A percentile compares a stretch with the other conserved stretches of the same genome.
Evolutionary conservation across 2,329 filamentous ascomycete species (phyloP).

Genomic region (Paracoccidioides brasiliensis): DNA sequence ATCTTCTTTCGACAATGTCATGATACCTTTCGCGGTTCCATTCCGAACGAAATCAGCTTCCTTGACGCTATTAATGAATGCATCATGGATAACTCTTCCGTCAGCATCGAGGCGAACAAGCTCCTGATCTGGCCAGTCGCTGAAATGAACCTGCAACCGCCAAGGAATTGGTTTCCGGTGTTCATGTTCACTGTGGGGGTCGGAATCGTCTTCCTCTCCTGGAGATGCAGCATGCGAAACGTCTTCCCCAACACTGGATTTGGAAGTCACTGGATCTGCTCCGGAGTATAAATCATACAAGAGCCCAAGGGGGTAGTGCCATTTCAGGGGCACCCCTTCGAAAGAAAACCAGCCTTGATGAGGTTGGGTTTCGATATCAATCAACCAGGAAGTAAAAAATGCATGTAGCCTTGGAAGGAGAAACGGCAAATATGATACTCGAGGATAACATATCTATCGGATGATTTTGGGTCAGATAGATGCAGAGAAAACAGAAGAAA

Average conservation of each 20-base stretch:
- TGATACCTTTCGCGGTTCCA: conserved; percentile 77
- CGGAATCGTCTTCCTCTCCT: neutral
- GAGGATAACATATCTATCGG: conserved; percentile 45
- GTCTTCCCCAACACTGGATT: conserved; percentile 9
- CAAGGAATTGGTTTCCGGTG: conserved; percentile 39
- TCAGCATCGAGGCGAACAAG: conserved; percentile 44
- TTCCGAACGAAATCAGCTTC: conserved; percentile 81
- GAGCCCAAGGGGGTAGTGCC: conserved; percentile 58
- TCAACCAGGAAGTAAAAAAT: conserved; percentile 48
- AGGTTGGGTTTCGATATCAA: conserved; percentile 40
- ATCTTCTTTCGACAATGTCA: conserved; percentile 74
- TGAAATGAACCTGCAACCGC: conserved; percentile 50
- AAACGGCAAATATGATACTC: conserved; percentile 56
- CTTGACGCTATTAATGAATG: conserved; percentile 58
- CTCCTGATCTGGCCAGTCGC: conserved; percentile 44
- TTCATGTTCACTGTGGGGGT: neutral
- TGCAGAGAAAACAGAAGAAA: neutral
- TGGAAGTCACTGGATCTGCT: conserved; percentile 31
- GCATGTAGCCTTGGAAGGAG: conserved; percentile 48
- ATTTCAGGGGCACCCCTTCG: conserved; percentile 55
- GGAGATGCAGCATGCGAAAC: conserved; percentile 9
- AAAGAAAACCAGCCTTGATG: conserved; percentile 52
- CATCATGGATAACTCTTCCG: conserved; percentile 46
- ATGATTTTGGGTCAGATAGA: conserved; percentile 3
- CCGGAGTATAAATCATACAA: conserved; percentile 57